phyloP scores from a whole-genome alignment of 2,329 filamentous ascomycete species.

The Zelopaecilomyces penicillatus region DNA sequence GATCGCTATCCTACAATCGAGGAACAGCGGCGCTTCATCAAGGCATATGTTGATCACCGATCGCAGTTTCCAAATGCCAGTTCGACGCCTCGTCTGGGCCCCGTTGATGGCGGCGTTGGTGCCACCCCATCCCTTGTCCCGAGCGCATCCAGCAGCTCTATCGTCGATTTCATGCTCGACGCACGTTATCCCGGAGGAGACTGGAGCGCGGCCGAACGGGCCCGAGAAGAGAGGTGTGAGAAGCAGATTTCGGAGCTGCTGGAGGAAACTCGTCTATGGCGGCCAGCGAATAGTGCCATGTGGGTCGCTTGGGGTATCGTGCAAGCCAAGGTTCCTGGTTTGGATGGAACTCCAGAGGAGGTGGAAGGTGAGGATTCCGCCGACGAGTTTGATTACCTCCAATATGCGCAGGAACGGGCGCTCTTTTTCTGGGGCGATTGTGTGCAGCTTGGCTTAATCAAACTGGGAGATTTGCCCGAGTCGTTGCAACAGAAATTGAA shows the following conservation, averaged over 20 bases:
- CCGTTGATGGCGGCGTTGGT: slow-evolving; percentile 31
- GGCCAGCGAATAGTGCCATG: slow-evolving; percentile 75
- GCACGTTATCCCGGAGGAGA: slow-evolving; percentile 49
- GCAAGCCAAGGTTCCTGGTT: slow-evolving; percentile 72
- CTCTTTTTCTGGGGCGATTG: slow-evolving; percentile 95
- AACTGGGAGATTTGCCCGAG: slow-evolving; percentile 65
- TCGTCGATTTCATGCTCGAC: slow-evolving; percentile 74
- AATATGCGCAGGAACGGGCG: slow-evolving; percentile 82
- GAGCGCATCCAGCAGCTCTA: slow-evolving; percentile 39
- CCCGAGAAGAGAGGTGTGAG: slow-evolving; percentile 57
- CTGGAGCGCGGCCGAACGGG: slow-evolving; percentile 45
- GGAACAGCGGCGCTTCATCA: slow-evolving; percentile 78
- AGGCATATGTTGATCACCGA: slow-evolving; percentile 76
- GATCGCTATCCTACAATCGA: slow-evolving; percentile 66
- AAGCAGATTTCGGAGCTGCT: slow-evolving; percentile 61
- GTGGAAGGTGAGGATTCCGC: slow-evolving; percentile 47
- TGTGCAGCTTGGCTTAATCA: slow-evolving; percentile 65
- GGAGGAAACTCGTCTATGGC: slow-evolving; percentile 76
- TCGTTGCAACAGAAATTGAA: slow-evolving; percentile 59
- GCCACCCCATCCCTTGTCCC: slow-evolving; percentile 28
- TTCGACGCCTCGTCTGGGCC: slow-evolving; percentile 41
- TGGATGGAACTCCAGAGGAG: slow-evolving; percentile 39
- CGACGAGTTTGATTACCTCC: slow-evolving; percentile 87
- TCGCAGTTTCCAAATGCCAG: slow-evolving; percentile 53
- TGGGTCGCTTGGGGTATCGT: slow-evolving; percentile 98